Evolutionary conservation across 2,329 filamentous ascomycete genomes (phyloP), one percentile per base, ranked within the genome.

Genomic region (Exophiala phaeomuriformis): DNA sequence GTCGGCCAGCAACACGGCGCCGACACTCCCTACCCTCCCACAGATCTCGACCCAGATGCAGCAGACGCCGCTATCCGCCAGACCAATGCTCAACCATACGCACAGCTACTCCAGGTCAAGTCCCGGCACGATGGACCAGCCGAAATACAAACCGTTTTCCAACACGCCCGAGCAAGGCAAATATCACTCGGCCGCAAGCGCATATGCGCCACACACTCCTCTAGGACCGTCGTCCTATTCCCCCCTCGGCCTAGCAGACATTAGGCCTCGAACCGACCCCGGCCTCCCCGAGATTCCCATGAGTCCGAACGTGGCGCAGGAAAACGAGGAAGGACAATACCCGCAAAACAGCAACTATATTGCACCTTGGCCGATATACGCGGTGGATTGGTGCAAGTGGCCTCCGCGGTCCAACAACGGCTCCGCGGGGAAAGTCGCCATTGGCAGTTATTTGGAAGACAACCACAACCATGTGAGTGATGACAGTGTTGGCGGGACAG

Each of bases 321-420:
- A 85, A 66, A 86, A 90, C 65, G 76, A 82, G 48, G 80, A 82
- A 80, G 81, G 66, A 68, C 81, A 58, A 75, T 81, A 70, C 69
- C 85, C 67, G 70, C 87, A 67, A 4, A 94, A 91, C 59, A 95
- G 89, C 76, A 96, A 91, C 68, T 95, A 96, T 67, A 74, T 95
- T 59, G 90, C 91, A 3, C 90, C 91, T 0, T 98, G 93, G 89
- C 86, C 90, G 9, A 84, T 95, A 51, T 98, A 97, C 69, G 91
- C 93, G 8, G 91, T 95, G 65, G 93, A 98, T 73, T 98, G 93
- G 93, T 98, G 93, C 75, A 98, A 98, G 72, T 98, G 93, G 91
- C 83, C 87, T 10, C 84, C 91, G 2, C 82, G 89, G 39, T 65
- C 83, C 72, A 64, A 84, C 36, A 68, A 65, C 48, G 74, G 75